Conservation (phyloP, 495 filamentous ascomycete genomes). For the Lentithecium fluviatile region DNA sequence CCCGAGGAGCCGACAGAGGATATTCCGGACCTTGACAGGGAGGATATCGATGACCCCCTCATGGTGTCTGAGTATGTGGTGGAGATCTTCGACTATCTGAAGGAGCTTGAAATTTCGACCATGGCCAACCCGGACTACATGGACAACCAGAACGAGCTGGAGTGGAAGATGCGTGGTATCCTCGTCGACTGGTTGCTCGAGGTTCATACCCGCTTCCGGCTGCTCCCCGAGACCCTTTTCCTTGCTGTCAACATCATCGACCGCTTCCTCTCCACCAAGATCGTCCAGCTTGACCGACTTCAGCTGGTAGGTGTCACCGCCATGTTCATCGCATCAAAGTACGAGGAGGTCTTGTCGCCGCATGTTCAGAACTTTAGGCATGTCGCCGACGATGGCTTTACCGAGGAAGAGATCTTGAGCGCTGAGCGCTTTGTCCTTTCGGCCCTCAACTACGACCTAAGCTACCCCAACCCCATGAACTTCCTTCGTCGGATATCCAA, state of each 20-base stretch:
- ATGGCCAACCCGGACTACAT: constrained; percentile 93
- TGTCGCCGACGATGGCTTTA: constrained; percentile 94
- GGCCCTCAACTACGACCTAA: constrained; percentile 92
- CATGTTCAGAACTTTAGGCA: constrained; percentile 96
- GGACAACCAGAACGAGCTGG: constrained; percentile 84
- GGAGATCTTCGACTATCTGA: constrained; percentile 97
- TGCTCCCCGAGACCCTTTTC: constrained; percentile 97
- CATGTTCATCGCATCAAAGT: constrained; percentile 99
- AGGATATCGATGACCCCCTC: constrained; percentile 87
- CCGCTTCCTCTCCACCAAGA: constrained; percentile 89
- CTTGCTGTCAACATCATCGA: constrained; percentile 97
- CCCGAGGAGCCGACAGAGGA: constrained; percentile 51
- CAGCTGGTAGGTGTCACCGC: constrained; percentile 96
- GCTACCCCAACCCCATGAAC: constrained; percentile 99
- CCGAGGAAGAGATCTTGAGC: constrained; percentile 93
- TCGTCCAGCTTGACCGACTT: constrained; percentile 90
- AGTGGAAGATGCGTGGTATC: constrained; percentile 98
- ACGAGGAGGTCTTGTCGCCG: constrained; percentile 95
- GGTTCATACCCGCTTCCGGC: constrained; percentile 93
- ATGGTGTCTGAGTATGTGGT: constrained; percentile 98
- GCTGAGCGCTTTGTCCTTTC: constrained; percentile 90
- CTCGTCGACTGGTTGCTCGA: constrained; percentile 98
- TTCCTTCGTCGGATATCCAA: constrained; percentile 97
- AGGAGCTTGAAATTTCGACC: constrained; percentile 77
- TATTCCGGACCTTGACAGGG: constrained; percentile 71